Evolutionary conservation across 805 yeast genomes (phyloP), one percentile per base, ranked within the genome.

Genomic region (Sugiyamaella floridensis): DNA sequence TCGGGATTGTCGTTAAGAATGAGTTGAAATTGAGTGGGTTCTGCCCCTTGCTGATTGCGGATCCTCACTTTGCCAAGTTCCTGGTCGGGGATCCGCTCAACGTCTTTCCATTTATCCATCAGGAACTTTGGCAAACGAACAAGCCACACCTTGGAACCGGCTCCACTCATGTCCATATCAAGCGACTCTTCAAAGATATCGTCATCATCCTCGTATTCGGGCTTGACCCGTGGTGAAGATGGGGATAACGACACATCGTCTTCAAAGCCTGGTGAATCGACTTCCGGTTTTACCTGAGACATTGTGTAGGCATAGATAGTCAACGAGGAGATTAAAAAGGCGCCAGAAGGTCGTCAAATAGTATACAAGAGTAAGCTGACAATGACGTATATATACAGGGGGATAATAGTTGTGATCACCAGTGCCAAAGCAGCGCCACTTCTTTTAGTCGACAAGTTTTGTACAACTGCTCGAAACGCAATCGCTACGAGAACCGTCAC

Each of bases 121-220:
- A 93, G 72, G 63, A 89, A 89, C 63, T 87, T 82, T 1, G 99
- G 98, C 63, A 93, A 72, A 60, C 93, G 80, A 20, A 93, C 96
- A 19, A 93, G 74, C 99, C 98, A 93, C 43, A 93, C 83, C 60
- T 89, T 89, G 62, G 85, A 83, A 47, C 71, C 75, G 14, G 83
- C 80, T 29, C 74, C 72, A 1, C 74, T 56, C 49, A 89, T 69
- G 64, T 89, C 87, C 68, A 93, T 74, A 67, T 93, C 95, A 29
- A 90, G 75, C 12, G 87, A 76, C 69, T 85, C 96, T 61, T 85
- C 76, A 52, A 67, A 69, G 22, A 63, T 60, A 63, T 56, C 83
- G 72, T 58, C 79, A 54, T 57, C 68, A 29, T 62, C 68, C 34
- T 55, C 63, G 4, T 67, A 64, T 41, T 66, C 58, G 9, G 43